Conservation (phyloP, 2,329 filamentous ascomycete genomes). For the Epicoccum nigrum region DNA sequence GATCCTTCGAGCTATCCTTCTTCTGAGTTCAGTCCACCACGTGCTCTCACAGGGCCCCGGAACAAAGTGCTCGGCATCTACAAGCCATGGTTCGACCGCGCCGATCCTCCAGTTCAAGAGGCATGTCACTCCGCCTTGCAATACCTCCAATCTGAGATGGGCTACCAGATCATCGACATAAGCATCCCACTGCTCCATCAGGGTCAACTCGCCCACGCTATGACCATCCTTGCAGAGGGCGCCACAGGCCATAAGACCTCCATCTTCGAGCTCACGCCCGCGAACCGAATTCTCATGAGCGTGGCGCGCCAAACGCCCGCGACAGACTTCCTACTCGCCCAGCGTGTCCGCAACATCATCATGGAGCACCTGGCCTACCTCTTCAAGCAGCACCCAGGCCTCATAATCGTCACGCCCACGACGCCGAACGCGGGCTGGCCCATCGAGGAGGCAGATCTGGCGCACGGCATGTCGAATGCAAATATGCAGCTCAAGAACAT, state of each 20-base stretch:
- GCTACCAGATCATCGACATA: slow-evolving; percentile 66
- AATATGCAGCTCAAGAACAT: slow-evolving; percentile 78
- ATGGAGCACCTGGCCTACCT: slow-evolving; percentile 80
- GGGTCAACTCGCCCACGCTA: slow-evolving; percentile 76
- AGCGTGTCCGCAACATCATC: slow-evolving; percentile 73
- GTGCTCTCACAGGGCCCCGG: slow-evolving; percentile 51
- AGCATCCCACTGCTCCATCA: slow-evolving; percentile 70
- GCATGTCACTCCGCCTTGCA: slow-evolving; percentile 68
- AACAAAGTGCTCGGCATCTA: slow-evolving; percentile 73
- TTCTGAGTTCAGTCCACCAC: slow-evolving; percentile 64
- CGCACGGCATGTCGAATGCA: slow-evolving; percentile 71
- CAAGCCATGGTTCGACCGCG: slow-evolving; percentile 70
- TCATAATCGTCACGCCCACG: slow-evolving; percentile 81
- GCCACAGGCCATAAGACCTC: slow-evolving; percentile 56
- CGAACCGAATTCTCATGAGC: slow-evolving; percentile 73
- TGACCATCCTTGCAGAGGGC: slow-evolving; percentile 78
- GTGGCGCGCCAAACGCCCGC: slow-evolving; percentile 69
- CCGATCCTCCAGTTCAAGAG: slow-evolving; percentile 67
- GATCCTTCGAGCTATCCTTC: slow-evolving; percentile 68
- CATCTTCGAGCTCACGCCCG: slow-evolving; percentile 64
- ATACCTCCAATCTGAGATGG: slow-evolving; percentile 59
- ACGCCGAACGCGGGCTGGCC: slow-evolving; percentile 78
- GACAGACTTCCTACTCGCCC: slow-evolving; percentile 73
- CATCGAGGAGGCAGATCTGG: slow-evolving; percentile 67
- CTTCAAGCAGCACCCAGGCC: slow-evolving; percentile 72